Evolutionary conservation across 2,329 filamentous ascomycete species (phyloP), one percentile per base, ranked within the genome.

Genomic region (Colletotrichum orbiculare): DNA sequence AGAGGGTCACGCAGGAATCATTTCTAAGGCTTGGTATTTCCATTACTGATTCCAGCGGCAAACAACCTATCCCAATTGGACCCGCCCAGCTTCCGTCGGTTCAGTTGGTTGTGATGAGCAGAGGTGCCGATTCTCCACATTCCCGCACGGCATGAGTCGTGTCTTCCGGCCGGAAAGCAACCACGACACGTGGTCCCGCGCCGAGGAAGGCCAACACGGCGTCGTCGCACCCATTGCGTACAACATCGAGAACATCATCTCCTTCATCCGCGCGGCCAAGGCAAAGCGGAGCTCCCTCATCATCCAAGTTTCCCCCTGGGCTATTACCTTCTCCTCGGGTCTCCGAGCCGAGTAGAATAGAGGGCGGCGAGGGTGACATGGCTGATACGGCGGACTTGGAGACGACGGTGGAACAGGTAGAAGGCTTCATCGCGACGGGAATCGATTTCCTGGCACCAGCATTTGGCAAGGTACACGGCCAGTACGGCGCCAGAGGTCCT

Each of bases 401-500:
- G 15, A 93, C 90, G 0, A 92, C 89, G 0, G 83, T 86, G 0
- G 89, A 91, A 67, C 86, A 93, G 76, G 89, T 88, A 11, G 83
- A 88, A 67, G 87, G 91, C 71, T 93, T 94, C 70, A 84, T 92
- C 4, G 84, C 81, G 3, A 91, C 90, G 10, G 91, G 90, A 0
- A 90, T 93, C 71, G 88, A 93, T 70, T 90, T 89, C 79, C 79
- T 94, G 11, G 91, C 91, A 4, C 91, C 91, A 0, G 89, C 90
- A 0, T 92, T 93, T 77, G 91, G 91, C 2, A 93, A 93, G 70
- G 88, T 93, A 41, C 91, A 93, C 76, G 91, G 91, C 8, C 86
- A 89, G 70, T 93, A 93, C 75, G 90, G 90, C 76, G 64, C 79
- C 83, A 77, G 86, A 11, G 90, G 90, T 0, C 86, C 88, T 37